Evolutionary conservation across 2,329 filamentous ascomycete species (phyloP), one percentile per base, ranked within the genome.

Genomic region (Sclerotinia nivalis): DNA sequence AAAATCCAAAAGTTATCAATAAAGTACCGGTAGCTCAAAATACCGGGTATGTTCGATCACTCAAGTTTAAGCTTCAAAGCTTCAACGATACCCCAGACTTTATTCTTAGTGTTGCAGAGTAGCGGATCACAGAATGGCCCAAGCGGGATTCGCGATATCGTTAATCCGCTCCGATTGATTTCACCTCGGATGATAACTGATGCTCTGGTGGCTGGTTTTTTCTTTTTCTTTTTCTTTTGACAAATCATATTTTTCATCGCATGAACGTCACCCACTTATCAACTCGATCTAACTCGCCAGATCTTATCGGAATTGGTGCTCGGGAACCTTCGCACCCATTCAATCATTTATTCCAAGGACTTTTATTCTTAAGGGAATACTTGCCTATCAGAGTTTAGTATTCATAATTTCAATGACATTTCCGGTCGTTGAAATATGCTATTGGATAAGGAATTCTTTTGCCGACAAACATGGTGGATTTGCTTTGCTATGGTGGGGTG

Each of bases 291-390:
- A 43, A 25, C 60, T 62, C 45, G 37, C 31, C 22, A 64, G 31
- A 64, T 40, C 60, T 50, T 64, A 50, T 62, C 60, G 60, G 28
- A 62, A 62, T 62, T 22, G 45, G 45, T 50, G 40, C 49, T 50
- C 60, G 60, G 45, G 37, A 37, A 37, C 50, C 45, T 13, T 37
- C 15, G 28, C 18, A 37, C 1, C 3, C 9, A 15, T 25, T 18
- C 20, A 58, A 43, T 6, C 40, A 12, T 43, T 15, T 43, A 43
- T 43, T 13, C 40, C 40, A 43, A 43, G 12, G 40, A 43, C 4
- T n/a, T 55, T n/a, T 9, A 18, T 10, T 43, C 7, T 10, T 9
- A 37, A 50, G 60, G 60, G 50, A 50, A 50, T 12, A 37, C 45
- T 15, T 64, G 45, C 60, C 45, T 64, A 64, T 50, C 22, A 7